Conservation (phyloP, 2,329 filamentous ascomycete genomes). For the Cadophora malorum region DNA sequence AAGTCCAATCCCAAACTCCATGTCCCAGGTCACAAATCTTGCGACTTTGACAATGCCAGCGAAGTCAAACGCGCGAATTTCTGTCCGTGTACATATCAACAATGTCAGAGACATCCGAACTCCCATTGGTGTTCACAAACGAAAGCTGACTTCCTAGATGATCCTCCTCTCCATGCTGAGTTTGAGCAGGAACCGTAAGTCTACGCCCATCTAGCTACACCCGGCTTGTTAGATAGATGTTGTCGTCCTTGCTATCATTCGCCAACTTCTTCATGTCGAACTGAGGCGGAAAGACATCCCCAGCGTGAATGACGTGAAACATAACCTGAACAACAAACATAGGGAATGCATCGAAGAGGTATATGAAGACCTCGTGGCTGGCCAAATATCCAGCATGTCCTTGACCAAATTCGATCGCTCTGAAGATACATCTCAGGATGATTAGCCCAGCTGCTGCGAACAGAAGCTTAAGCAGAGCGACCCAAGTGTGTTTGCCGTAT, state of each 20-base stretch:
- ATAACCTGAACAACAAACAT: constrained; percentile 24
- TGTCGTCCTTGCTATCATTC: constrained; percentile 8
- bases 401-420: constrained; percentile 9
- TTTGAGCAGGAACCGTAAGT: too few species aligned
- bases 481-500: constrained; percentile 37
- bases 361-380: constrained; percentile 21
- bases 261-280: constrained; percentile 9
- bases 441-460: constrained; percentile 51
- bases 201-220: background rate
- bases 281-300: constrained; percentile 20
- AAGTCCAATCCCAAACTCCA: too few species aligned
- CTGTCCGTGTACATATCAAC: constrained; percentile 12
- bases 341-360: constrained; percentile 18
- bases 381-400: constrained; percentile 16
- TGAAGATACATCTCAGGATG: constrained; percentile 50
- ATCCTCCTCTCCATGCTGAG: background rate
- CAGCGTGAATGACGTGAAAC: constrained; percentile 25
- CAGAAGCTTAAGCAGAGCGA: constrained; percentile 48
- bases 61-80: background rate
- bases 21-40: too few species aligned
- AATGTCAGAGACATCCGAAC: constrained; percentile 13
- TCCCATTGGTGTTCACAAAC: background rate
- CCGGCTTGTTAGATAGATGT: background rate
- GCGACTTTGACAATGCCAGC: background rate
- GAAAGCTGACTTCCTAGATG: background rate